phyloP scores from a whole-genome alignment of 768 basidiomycete genomes.

The Russula ochroleuca region DNA sequence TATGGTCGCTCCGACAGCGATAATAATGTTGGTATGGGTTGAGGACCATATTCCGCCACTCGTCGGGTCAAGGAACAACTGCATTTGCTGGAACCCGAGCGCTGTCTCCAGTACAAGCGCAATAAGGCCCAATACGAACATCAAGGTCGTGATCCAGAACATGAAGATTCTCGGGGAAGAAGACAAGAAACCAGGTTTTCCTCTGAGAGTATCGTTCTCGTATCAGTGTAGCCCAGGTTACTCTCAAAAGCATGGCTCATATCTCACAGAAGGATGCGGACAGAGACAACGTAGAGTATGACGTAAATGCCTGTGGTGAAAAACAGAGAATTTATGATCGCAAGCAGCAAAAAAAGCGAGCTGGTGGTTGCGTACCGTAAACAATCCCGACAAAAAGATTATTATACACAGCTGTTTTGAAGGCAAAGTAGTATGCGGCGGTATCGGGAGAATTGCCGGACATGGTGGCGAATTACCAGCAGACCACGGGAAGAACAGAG shows the following conservation, averaged over 20 bases:
- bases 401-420: slow-evolving; percentile 11
- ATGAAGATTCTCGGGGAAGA: slow-evolving; percentile 17
- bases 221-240: background rate
- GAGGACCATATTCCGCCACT: slow-evolving; percentile 14
- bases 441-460: background rate
- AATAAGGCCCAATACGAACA: slow-evolving; percentile 17
- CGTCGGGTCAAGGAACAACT: slow-evolving; percentile 5
- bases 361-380: slow-evolving; percentile 4
- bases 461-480: slow-evolving; percentile 1
- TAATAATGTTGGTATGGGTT: background rate
- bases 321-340: background rate
- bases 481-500: no score
- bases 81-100: slow-evolving; percentile 14
- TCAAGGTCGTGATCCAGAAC: slow-evolving; percentile 21
- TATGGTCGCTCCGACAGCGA: slow-evolving; percentile 5
- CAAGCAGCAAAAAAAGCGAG: background rate
- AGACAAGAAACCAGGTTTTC: slow-evolving; percentile 13
- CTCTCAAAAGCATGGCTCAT: background rate
- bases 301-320: slow-evolving; percentile 7
- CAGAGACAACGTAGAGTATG: slow-evolving; percentile 9
- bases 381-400: slow-evolving; percentile 19
- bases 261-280: slow-evolving; percentile 21
- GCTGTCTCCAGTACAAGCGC: slow-evolving; percentile 15
- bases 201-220: background rate
- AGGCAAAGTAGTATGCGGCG: slow-evolving; percentile 1